Conservation (phyloP, 176 grass and related monocot species). For the Canna indica region DNA sequence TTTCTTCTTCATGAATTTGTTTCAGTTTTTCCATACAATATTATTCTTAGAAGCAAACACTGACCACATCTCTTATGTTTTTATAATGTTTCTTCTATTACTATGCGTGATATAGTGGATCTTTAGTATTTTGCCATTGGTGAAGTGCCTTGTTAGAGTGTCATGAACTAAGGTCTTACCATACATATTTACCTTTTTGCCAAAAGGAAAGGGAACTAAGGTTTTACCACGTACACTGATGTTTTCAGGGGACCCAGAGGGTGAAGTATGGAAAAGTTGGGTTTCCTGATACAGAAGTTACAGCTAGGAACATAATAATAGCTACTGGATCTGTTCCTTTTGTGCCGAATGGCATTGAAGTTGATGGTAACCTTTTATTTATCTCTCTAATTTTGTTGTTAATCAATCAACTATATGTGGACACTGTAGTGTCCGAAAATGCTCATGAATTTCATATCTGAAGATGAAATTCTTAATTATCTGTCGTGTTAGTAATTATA, state of each 20-base stretch:
- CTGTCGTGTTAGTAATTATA: neutral
- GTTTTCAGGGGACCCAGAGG: constrained; percentile 67
- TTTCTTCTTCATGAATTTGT: no score
- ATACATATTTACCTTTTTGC: no score
- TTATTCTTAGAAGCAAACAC: no score
- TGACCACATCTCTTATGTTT: no score
- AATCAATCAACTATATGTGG: constrained; percentile 2
- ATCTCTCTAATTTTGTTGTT: constrained; percentile 18
- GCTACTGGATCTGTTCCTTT: constrained; percentile 88
- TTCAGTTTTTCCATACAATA: no score
- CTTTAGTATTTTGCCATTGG: neutral
- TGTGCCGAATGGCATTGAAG: constrained; percentile 93
- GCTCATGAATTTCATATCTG: neutral
- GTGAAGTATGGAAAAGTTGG: constrained; percentile 76
- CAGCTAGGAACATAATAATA: constrained; percentile 81
- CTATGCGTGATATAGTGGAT: neutral
- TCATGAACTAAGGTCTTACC: no score
- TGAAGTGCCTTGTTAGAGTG: no score
- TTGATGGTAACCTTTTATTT: constrained; percentile 59
- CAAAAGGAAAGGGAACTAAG: neutral
- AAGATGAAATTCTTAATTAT: neutral
- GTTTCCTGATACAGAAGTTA: constrained; percentile 74
- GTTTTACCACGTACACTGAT: neutral
- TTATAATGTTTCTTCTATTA: neutral
- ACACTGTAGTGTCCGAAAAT: neutral